Base-by-base conservation (phyloP, 495 filamentous ascomycete species). In the Pseudotulostoma volvatum region DNA sequence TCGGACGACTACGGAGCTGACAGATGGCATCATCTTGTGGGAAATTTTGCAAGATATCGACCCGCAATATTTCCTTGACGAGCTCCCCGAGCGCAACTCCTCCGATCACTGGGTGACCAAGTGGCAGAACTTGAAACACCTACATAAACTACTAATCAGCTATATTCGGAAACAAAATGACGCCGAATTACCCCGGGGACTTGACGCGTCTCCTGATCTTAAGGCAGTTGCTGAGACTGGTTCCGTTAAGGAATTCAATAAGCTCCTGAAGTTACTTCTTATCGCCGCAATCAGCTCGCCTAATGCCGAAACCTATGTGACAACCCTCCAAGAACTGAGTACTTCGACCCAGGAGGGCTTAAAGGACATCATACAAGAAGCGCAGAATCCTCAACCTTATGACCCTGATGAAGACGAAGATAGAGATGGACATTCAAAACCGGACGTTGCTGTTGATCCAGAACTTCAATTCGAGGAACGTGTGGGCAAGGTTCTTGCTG, bases 1-100 rank as follows among this genome's bases (percentile, higher is more conserved):
- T 37, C 53, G 58, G 21, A 54, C 53, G 33, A 53, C 74, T 40
- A 69, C 71, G 40, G 76, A 85, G 47, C 66, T 93, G 49, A 75
- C 70, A 38, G 79, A 92, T 55, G 86, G 84, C 34, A 67, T 71
- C 36, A 67, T 81, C 18, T 67, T 93, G 46, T 72, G 78, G 79
- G 63, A 72, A 46, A 69, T 76, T 54, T 53, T 81, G 56, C 70
- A 69, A 47, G 70, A 78, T 44, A 66, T 80, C 41, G 79, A 86
- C 56, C 68, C 70, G 16, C 62, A 73, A 5, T 77, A 77, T 53
- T 84, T 90, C 51, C 59, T 71, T 25, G 70, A 71, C 43, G 68
- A 66, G 45, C 64, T 78, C 43, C 77, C 62, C 33, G 67, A 67
- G 51, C 70, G 50, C 44, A 65, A 63, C 44, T 66, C 63, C n/a